Percentiles rank a stretch among this genome's conserved stretches.
These are phyloP conservation scores for Anacardium occidentale DNA, from an alignment of 345 rosid species.

Conservation along the genomic window DNA sequence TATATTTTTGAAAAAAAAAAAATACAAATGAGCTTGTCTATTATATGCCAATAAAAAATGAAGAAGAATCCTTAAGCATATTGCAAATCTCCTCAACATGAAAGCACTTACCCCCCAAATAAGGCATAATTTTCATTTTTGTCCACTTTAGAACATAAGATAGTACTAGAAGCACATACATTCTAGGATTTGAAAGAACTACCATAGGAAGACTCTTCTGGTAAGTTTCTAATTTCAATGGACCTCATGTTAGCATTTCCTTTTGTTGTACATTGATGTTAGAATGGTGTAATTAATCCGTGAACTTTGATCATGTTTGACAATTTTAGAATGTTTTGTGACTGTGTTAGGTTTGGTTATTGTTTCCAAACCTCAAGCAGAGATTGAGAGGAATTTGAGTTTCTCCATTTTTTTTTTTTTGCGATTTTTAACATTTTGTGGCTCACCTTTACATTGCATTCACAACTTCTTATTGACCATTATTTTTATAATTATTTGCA, in stretches of 20 bases:
- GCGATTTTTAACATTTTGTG: no score
- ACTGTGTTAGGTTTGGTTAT: no score
- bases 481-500: no score
- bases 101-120: conserved; percentile 84
- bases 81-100: background rate
- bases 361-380: no score
- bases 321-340: no score
- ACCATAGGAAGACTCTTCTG: conserved; percentile 30
- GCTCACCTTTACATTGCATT: no score
- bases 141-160: conserved; percentile 63
- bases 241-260: conserved; percentile 67
- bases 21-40: background rate
- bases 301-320: no score
- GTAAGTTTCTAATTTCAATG: conserved; percentile 32
- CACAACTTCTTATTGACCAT: no score
- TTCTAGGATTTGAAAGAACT: conserved; percentile 53
- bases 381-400: no score
- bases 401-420: no score
- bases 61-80: background rate
- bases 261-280: conserved; percentile 65
- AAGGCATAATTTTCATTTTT: conserved; percentile 64
- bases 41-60: conserved; percentile 10
- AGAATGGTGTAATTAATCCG: no score
- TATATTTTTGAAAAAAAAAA: no score
- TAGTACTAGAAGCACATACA: conserved; percentile 62